Base-by-base conservation (phyloP, 2,329 filamentous ascomycete genomes). In the Epichloe bromicola region DNA sequence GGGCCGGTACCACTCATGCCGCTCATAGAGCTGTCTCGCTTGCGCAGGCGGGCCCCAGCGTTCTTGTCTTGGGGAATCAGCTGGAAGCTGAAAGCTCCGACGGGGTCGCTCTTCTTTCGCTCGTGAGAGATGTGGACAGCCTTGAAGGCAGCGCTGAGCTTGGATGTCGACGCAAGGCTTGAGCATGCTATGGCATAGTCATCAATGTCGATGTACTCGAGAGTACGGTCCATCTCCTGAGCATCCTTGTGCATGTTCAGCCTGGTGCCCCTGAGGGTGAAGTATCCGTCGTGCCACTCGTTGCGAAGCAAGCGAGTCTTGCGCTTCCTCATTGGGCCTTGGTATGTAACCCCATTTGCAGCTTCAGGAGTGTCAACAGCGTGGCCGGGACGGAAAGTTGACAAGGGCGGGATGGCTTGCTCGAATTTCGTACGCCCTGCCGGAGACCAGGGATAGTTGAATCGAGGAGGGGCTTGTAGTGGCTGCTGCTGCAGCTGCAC, bases 311-410 rank as follows among this genome's bases (percentile, higher is more conserved):
- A 82, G 62, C 82, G 83, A 36, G 85, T 94, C 71, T 88, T 88
- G 63, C 91, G 87, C 75, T 95, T 95, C 75, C 88, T 90, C 82
- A 98, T 95, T 67, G 83, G 89, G 1, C 93, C 93, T 47, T 86
- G 80, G 67, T 90, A 87, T 36, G 80, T 79, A 55, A 85, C 69
- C 51, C 80, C 79, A 49, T 74, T 70, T 48, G 65, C 62, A 53
- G 67, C 65, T 58, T 61, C 58, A 51, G 63, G 56, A 49, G 60
- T 54, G 45, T 60, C 54, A 60, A 64, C 52, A 58, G 62, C 50
- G 12, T 52, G 47, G 15, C 46, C 47, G 5, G 57, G 47, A 58
- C 59, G 46, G 23, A 60, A 30, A 57, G 63, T 58, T 4, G 59
- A 52, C 37, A 60, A 56, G 36, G 67, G 70, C 41, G 68, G 70